Evolutionary conservation across 768 basidiomycete species (phyloP), one percentile per base, ranked within the genome.

Genomic region (Lactarius pseudohatsudake): DNA sequence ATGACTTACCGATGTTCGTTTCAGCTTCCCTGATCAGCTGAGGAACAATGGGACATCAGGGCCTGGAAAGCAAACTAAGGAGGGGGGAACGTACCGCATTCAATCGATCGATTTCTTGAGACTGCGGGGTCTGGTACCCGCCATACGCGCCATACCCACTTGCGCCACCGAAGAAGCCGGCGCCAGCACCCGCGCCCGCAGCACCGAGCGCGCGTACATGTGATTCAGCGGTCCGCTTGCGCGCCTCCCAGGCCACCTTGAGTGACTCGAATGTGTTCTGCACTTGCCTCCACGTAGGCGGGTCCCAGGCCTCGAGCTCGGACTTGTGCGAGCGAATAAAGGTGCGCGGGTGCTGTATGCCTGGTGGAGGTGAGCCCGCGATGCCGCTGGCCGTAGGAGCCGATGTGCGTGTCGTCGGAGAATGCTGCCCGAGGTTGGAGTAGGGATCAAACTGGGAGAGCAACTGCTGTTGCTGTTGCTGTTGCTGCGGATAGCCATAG

Each of bases 321-420:
- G 78, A 72, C 69, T 91, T 92, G 74, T 91, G 84, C 3, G 76
- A 75, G 55, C 85, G 85, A 62, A 92, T 85, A 69, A 81, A 84
- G 55, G 90, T 84, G 47, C 89, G 84, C 0, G 91, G 91, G 70
- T 93, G 91, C 30, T 77, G 79, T 30, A 82, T 77, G 9, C 81
- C 76, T 2, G 76, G 74, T 8, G 70, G 70, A 1, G 64, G 54
- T 5, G 67, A 43, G 28, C 67, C 57, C 5, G 62, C 20, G 4
- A 53, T 60, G 26, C 67, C 53, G 18, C 38, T 57, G 22, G 57
- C 34, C 5, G 43, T 28, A 28, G 57, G 58, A 7, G 34, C 34
- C 16, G 41, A 26, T 3, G 50, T 9, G 15, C 38, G 34, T 22
- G 45, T 11, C 50, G 59, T 28, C 22, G 56, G 41, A 18, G 59